Evolutionary conservation across 2,329 filamentous ascomycete genomes (phyloP).

Genomic region (Colletotrichum musae): DNA sequence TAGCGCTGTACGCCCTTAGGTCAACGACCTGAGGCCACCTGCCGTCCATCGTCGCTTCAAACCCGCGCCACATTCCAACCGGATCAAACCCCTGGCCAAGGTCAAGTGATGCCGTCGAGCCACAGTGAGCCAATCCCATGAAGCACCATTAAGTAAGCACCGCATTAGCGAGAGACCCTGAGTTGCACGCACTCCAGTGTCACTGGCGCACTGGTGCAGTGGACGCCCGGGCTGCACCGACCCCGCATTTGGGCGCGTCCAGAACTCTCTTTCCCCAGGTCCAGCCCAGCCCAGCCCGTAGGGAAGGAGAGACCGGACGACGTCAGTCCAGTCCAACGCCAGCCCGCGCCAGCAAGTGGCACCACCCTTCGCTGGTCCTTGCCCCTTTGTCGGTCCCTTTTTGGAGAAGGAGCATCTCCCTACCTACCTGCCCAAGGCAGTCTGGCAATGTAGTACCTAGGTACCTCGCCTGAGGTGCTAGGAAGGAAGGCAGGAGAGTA

Average conservation of each 20-base stretch:
- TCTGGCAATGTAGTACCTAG: too few relatives aligned
- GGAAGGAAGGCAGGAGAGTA: not conserved
- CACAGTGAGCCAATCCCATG: constrained; percentile 6
- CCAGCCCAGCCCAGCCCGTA: not conserved
- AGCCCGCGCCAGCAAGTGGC: constrained; percentile 7
- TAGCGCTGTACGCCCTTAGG: too few relatives aligned
- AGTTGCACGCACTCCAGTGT: constrained; percentile 22
- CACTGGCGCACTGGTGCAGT: not conserved
- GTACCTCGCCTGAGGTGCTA: not conserved
- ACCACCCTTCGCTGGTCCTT: constrained; percentile 25
- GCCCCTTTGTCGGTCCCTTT: constrained; percentile 4
- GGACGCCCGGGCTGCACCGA: constrained; percentile 20
- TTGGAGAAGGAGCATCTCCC: too few relatives aligned
- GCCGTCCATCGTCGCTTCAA: too few relatives aligned
- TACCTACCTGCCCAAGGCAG: not conserved
- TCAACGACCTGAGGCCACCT: too few relatives aligned
- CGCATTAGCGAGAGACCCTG: constrained; percentile 25
- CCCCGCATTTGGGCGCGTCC: constrained; percentile 37
- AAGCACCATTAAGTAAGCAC: constrained; percentile 8
- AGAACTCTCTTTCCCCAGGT: constrained; percentile 28
- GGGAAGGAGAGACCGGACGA: constrained; percentile 25
- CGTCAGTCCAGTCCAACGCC: constrained; percentile 12
- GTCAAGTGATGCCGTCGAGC: constrained; percentile 17
- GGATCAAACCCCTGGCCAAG: too few relatives aligned
- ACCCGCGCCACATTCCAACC: not conserved